Percentiles rank a stretch among this genome's conserved stretches.
These are phyloP conservation scores for Cryphonectria nitschkei DNA, from an alignment of 2,329 filamentous ascomycete species.

Conservation along the genomic window DNA sequence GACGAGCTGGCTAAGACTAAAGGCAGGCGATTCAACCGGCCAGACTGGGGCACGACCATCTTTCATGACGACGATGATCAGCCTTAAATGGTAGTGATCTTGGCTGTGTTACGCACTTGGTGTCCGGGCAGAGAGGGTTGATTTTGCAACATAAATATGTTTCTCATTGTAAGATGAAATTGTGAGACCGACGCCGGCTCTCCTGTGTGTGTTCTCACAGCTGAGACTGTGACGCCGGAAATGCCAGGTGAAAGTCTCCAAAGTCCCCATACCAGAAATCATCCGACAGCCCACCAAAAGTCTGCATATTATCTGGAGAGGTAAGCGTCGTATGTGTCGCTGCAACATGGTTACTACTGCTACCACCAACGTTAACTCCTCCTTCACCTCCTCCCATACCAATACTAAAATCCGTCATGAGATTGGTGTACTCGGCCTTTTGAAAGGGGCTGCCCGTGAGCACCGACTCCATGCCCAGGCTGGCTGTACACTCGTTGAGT, in stretches of 20 bases:
- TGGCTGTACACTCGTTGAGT: conserved; percentile 7
- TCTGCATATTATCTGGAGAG: not conserved
- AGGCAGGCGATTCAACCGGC: not conserved
- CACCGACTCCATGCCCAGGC: conserved; percentile 5
- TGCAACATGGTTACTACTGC: not conserved
- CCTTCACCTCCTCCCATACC: not conserved
- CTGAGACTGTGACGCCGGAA: not conserved
- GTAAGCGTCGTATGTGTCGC: not conserved
- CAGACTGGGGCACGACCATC: not conserved
- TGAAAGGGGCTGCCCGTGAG: conserved; percentile 5
- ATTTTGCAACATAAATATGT: not conserved
- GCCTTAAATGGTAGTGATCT: not conserved
- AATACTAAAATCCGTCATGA: not conserved
- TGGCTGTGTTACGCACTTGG: not conserved
- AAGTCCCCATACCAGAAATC: conserved; percentile 9
- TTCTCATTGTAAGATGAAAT: too few species aligned
- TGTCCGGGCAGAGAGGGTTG: not conserved
- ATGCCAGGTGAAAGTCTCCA: not conserved
- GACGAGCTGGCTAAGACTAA: not conserved
- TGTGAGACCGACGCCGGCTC: not conserved
- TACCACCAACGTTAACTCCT: not conserved
- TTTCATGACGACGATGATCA: not conserved
- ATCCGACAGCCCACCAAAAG: not conserved
- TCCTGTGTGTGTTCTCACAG: not conserved
- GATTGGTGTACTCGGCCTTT: not conserved